Evolutionary conservation across 177 flowering plant genomes (phyloP).

Genomic region (Telopea speciosissima): DNA sequence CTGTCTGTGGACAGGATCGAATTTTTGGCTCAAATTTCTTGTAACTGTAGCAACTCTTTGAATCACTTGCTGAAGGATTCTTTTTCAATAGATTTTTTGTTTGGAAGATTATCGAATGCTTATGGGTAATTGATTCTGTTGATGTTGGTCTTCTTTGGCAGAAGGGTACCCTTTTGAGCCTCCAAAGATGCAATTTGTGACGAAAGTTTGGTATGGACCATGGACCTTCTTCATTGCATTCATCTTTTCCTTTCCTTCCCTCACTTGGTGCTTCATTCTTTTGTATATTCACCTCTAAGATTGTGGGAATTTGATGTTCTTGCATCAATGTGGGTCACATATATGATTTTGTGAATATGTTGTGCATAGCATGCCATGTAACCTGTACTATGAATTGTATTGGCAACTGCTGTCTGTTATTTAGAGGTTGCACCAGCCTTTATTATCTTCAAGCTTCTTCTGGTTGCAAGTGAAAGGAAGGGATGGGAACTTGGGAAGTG

Average conservation of each 20-base stretch:
- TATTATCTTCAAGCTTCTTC: too few relatives aligned
- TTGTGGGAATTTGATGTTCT: too few relatives aligned
- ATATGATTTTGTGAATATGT: too few relatives aligned
- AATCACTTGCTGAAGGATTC: not conserved
- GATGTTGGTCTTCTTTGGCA: conserved; percentile 17
- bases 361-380: too few relatives aligned
- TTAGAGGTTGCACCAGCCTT: too few relatives aligned
- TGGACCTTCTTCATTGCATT: too few relatives aligned
- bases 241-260: not conserved
- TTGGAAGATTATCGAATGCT: not conserved
- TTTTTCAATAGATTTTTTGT: not conserved
- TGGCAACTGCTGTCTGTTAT: too few relatives aligned
- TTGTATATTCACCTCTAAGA: not conserved
- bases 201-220: conserved; percentile 80
- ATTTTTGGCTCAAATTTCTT: not conserved
- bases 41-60: not conserved
- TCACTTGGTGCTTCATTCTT: not conserved
- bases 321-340: too few relatives aligned
- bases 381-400: too few relatives aligned
- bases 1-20: not conserved
- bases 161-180: not conserved
- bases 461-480: too few relatives aligned
- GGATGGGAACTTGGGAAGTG: too few relatives aligned
- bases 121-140: not conserved
- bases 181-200: conserved; percentile 66